phyloP scores from a whole-genome alignment of 352 stramenopile species.

The Pythium pyrilobum region DNA sequence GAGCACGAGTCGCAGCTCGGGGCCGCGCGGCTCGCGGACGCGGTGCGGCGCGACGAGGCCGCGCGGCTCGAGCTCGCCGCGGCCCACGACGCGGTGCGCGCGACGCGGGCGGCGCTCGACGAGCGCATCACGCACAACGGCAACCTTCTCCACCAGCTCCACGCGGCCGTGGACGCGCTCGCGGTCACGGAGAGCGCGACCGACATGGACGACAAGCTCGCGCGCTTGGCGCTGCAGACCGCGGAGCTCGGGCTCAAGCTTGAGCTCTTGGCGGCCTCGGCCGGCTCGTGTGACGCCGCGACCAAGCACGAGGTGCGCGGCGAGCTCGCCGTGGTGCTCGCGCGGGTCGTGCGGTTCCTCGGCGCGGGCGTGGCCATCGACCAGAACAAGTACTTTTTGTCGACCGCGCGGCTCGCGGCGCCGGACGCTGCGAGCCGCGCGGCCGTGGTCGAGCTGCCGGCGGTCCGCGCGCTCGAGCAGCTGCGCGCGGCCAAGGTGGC shows the following conservation, averaged over 20 bases:
- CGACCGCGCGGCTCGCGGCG: conserved; percentile 10
- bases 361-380: conserved; percentile 51
- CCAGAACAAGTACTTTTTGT: conserved; percentile 58
- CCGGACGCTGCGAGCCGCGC: conserved; percentile 20
- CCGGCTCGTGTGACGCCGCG: conserved; percentile 5
- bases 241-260: conserved; percentile 50
- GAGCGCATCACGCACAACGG: conserved; percentile 39
- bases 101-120: conserved; percentile 32
- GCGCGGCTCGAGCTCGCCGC: conserved; percentile 26
- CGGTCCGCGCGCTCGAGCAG: conserved; percentile 40
- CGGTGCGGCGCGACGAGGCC: conserved; percentile 22
- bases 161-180: conserved; percentile 57
- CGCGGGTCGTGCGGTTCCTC: conserved; percentile 55
- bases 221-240: conserved; percentile 35
- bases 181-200: conserved; percentile 49
- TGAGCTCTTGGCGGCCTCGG: conserved; percentile 30
- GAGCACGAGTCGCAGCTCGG: conserved; percentile 29
- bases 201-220: conserved; percentile 57
- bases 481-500: conserved; percentile 42
- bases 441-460: conserved; percentile 34
- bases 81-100: conserved; percentile 19
- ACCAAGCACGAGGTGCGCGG: conserved; percentile 22
- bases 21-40: conserved; percentile 21
- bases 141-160: conserved; percentile 65
- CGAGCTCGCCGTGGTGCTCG: conserved; percentile 39